phyloP scores from a whole-genome alignment of 2,329 filamentous ascomycete species.

The Arthrocladium fulminans region DNA sequence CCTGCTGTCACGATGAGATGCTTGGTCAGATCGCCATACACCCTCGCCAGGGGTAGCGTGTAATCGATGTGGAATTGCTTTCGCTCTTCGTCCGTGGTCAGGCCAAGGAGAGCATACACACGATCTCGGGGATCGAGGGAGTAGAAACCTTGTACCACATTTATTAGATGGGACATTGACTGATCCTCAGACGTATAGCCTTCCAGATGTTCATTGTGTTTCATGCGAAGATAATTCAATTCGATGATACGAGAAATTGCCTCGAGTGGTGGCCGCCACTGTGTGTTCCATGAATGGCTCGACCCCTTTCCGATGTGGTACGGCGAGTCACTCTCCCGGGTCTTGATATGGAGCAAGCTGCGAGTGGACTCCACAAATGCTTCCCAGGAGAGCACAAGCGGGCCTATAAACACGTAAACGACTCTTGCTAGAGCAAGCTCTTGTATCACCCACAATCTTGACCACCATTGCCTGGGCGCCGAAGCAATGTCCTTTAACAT shows the following conservation, averaged over 20 bases:
- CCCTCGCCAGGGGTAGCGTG: too few relatives aligned
- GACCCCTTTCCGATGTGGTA: neutral
- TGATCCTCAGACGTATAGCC: neutral
- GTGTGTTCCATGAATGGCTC: neutral
- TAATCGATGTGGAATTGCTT: too few relatives aligned
- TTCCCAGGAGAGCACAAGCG: neutral
- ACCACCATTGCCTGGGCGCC: neutral
- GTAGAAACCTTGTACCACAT: neutral
- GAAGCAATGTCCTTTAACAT: neutral
- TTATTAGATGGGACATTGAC: neutral
- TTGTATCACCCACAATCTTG: neutral
- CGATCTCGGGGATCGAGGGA: neutral
- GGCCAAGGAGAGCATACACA: neutral
- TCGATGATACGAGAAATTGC: neutral
- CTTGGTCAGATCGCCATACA: neutral
- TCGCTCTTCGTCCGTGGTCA: too few relatives aligned
- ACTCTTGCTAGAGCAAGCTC: neutral
- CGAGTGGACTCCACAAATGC: neutral
- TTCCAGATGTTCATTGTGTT: neutral
- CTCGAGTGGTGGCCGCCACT: neutral
- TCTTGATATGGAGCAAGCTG: neutral
- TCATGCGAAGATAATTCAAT: neutral
- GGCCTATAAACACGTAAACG: neutral
- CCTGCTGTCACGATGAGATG: neutral
- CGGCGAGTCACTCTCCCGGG: neutral